phyloP scores from a whole-genome alignment of 345 rosid species.

The Psidium guajava region DNA sequence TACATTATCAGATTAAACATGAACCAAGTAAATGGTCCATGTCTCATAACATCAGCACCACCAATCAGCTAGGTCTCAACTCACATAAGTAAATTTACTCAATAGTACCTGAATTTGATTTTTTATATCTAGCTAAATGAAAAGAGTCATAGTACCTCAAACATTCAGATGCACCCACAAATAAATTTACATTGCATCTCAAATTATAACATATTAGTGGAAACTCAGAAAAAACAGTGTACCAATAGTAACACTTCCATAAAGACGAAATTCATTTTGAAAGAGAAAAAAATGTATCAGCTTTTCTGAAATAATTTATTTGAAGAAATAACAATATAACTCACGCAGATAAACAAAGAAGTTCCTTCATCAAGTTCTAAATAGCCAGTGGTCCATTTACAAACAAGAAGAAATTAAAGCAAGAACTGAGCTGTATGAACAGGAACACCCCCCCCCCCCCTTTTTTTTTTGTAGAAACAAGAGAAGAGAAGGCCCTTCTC shows the following conservation, averaged over 20 bases:
- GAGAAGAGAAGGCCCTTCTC: not conserved
- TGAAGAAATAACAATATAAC: not conserved
- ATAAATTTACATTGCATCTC: not conserved
- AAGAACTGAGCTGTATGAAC: not conserved
- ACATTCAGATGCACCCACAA: not conserved
- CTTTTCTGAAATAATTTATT: not conserved
- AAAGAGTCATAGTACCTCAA: not conserved
- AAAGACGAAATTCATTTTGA: not conserved
- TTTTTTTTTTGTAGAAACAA: not conserved
- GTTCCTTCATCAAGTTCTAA: not conserved
- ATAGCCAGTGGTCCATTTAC: not conserved
- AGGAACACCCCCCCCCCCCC: too few relatives aligned
- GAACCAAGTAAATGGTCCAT: not conserved
- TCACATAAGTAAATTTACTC: not conserved
- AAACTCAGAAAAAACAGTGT: not conserved
- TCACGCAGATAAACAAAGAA: not conserved
- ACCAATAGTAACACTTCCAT: not conserved
- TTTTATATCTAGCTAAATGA: not conserved
- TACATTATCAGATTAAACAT: not conserved
- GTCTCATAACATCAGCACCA: not conserved
- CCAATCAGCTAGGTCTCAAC: not conserved
- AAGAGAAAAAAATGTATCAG: not conserved
- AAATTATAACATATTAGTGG: not conserved
- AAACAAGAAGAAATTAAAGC: not conserved
- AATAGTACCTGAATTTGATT: not conserved